Base-by-base conservation (phyloP, 352 stramenopile genomes). In the Phytophthora pinifolia region DNA sequence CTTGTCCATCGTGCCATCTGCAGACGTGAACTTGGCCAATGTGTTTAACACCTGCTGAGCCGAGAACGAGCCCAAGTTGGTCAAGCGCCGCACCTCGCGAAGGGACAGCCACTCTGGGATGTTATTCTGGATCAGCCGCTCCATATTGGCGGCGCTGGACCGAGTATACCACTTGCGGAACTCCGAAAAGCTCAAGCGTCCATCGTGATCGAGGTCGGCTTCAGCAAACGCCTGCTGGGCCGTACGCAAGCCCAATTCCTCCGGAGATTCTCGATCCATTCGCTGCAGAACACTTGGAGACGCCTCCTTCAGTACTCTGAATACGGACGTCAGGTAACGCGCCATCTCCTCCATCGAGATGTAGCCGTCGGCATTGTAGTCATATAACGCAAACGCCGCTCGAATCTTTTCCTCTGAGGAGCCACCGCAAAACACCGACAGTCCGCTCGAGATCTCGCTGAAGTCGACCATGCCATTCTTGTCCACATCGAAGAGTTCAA, bases 301-400 rank as follows among this genome's bases (percentile, higher is more conserved):
- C 1, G 78, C 83, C 32, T 95, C 78, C 31, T 90, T 86, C 3
- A 96, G 58, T 2, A 96, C 77, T 30, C 77, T 84, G 57, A 96
- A 96, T 3, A 94, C 74, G n/a, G 76, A 81, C 5, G 83, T 91
- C 27, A 96, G 60, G 62, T 95, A 94, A 17, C 67, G 69, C n/a
- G 71, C 67, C 84, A 96, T 93, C 51, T 96, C 86, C 3, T 93
- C 75, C 25, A 80, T 68, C 1, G 85, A 94, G 29, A 96, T 89
- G 53, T 78, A 84, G 0, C 86, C 85, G 39, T 96, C 85, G 9
- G 77, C 83, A 47, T 96, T 92, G 61, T 86, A 89, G 51, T 96
- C 86, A 54, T 91, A 93, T 36, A 93, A 39, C n/a, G 76, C 66
- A 59, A 96, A 96, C 14, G 82, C 79, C 7, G 84, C 74, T 14